Base-by-base conservation (phyloP, 768 basidiomycete species). In the Auricularia sp. region DNA sequence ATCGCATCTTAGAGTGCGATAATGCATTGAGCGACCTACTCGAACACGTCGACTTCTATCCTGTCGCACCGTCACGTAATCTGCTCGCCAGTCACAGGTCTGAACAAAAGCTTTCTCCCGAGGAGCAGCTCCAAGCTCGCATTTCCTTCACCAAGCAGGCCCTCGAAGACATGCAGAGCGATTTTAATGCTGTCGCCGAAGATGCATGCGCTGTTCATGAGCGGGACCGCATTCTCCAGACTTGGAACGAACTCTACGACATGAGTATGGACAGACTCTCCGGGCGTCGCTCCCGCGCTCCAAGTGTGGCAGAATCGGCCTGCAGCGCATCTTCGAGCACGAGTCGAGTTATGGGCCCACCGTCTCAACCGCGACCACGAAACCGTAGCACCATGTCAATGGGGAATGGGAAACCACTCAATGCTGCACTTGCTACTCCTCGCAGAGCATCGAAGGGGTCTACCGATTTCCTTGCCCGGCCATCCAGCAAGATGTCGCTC, bases 31-130 rank as follows among this genome's bases (percentile, higher is more conserved):
- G 92, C 69, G 90, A 94, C 73, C 78, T 94, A 3, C 77, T 95
- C 58, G 90, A 93, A 70, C 90, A 93, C 70, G 80, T 93, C 63
- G 92, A 95, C 72, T 91, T 88, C 69, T 93, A 86, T 71, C 92
- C 92, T 8, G 80, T 83, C 2, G 47, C 63, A 2, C 87, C 86
- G 3, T 72, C 77, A 34, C 79, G 81, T 3, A 74, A 81, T 2
- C 71, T 86, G 37, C 78, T 83, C 3, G 85, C 85, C 29, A 74
- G 78, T 16, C 84, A 84, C 67, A 66, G 75, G 65, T 77, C 78
- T 39, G 73, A 77, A 13, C 67, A 72, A 6, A 72, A 75, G 29
- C 68, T 80, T 3, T 75, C 83, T 7, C 85, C 92, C 0, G 85
- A 88, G 65, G 86, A 87, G 51, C 89, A 92, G 69, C 75, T 92